Evolutionary conservation across 768 basidiomycete species (phyloP).

Genomic region (Termitomyces sp.): DNA sequence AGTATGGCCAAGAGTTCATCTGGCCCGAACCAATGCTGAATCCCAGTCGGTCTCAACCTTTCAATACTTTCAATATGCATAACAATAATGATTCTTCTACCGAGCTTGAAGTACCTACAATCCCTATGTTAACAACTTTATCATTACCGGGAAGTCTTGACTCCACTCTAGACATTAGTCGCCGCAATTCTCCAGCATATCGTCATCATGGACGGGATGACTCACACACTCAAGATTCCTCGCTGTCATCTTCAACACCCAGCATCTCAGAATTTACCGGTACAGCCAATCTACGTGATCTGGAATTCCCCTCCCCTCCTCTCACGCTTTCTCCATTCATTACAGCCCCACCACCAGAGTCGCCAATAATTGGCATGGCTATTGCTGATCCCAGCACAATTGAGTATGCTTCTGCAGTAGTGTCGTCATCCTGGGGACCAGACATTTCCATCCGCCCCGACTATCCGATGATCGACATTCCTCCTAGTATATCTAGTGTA

Average conservation of each 20-base stretch:
- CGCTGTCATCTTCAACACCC: constrained; percentile 5
- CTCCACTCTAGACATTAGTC: constrained; percentile 9
- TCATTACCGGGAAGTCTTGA: constrained; percentile 23
- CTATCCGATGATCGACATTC: neutral
- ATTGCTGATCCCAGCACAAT: constrained; percentile 18
- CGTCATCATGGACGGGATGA: neutral
- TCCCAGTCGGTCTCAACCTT: constrained; percentile 6
- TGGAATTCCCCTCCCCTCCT: constrained; percentile 11
- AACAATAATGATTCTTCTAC: constrained; percentile 15
- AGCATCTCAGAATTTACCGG: constrained; percentile 7
- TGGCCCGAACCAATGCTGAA: constrained; percentile 3
- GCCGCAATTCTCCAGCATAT: constrained; percentile 5
- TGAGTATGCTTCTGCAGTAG: constrained; percentile 27
- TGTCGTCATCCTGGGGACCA: constrained; percentile 26
- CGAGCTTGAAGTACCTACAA: constrained; percentile 16
- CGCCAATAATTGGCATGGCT: neutral
- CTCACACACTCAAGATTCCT: neutral
- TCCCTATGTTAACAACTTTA: constrained; percentile 17
- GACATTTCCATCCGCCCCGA: constrained; percentile 9
- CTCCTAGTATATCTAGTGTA: neutral
- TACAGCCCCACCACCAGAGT: constrained; percentile 9
- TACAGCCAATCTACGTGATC: constrained; percentile 6
- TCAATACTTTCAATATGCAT: neutral
- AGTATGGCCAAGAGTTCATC: neutral
- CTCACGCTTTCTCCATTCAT: constrained; percentile 15